phyloP scores from a whole-genome alignment of 106 monocot species.

The Allium fistulosum region DNA sequence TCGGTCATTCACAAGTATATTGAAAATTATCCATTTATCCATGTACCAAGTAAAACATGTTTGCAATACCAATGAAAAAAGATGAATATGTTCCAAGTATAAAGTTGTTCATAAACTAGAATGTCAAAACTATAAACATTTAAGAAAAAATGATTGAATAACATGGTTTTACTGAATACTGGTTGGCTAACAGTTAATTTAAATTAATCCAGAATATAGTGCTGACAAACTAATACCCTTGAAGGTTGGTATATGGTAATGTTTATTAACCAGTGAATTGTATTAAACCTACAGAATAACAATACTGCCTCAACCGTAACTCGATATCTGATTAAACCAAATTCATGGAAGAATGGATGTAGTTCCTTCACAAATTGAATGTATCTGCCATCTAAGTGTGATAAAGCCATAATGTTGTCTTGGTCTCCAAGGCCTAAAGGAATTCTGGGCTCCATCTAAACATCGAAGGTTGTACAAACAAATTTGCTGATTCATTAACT shows the following conservation, averaged over 20 bases:
- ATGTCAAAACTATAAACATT: no score
- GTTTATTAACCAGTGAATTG: no score
- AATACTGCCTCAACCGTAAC: slow-evolving; percentile 72
- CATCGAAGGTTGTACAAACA: background rate
- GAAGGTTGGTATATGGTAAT: no score
- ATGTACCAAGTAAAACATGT: slow-evolving; percentile 2
- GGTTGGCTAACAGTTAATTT: background rate
- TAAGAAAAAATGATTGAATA: background rate
- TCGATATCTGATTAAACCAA: slow-evolving; percentile 68
- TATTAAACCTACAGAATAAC: no score
- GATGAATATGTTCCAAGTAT: no score
- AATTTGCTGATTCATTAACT: background rate
- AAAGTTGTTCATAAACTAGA: background rate
- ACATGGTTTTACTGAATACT: background rate
- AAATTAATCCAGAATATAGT: no score
- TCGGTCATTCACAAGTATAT: background rate
- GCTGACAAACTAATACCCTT: no score
- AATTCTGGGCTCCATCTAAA: slow-evolving; percentile 7
- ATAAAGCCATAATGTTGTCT: slow-evolving; percentile 54
- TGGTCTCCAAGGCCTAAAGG: slow-evolving; percentile 11
- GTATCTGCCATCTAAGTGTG: slow-evolving; percentile 85
- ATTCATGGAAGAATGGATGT: slow-evolving; percentile 66
- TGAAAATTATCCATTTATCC: background rate
- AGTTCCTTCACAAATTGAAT: slow-evolving; percentile 44
- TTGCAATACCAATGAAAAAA: background rate